Base-by-base conservation (phyloP, 2,329 filamentous ascomycete species). In the Talaromyces sp. region DNA sequence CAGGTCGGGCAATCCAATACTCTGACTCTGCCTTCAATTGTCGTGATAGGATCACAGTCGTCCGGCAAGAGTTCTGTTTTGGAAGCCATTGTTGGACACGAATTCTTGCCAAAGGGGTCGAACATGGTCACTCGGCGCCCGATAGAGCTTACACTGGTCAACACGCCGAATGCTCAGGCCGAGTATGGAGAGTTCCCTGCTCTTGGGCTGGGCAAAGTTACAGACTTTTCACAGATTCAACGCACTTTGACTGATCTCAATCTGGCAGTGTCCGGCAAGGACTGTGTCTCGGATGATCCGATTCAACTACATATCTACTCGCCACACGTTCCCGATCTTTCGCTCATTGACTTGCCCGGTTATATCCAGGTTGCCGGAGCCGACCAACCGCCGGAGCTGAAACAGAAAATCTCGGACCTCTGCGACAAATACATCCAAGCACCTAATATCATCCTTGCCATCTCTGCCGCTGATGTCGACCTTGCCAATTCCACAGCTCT, bases 11-110 rank as follows among this genome's bases (percentile, higher is more conserved):
- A 99, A 78, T 95, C 92, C 0, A 91, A 89, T 65, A 86, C 90
- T 3, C 80, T 99, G 64, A 93, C 90, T 1, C 79, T 99, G 24
- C 94, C 94, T 0, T 97, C 95, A 0, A 99, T 99, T 61, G 94
- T 99, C n/a, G 94, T 99, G 41, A 97, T 99, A 67, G 94, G 94
- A 26, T 99, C 94, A 2, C 94, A 99, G 73, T 99, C 94, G 0
- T 97, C 94, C 0, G 94, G 94, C 46, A 99, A 99, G 79, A 97
- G 93, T 70, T 99, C 94, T 1, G 94, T 99, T 1, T 75, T 99
- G 54, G 94, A 99, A 74, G 91, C 94, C 21, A 96, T 99, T 63
- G 95, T 99, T 58, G 95, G 94, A 5, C 94, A 99, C 70, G 94
- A 99, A 69, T 99, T 99, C 67, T 79, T 99, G 52, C 95, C 94